Conservation (phyloP, 2,329 filamentous ascomycete genomes). For the Dactylellina sp. region DNA sequence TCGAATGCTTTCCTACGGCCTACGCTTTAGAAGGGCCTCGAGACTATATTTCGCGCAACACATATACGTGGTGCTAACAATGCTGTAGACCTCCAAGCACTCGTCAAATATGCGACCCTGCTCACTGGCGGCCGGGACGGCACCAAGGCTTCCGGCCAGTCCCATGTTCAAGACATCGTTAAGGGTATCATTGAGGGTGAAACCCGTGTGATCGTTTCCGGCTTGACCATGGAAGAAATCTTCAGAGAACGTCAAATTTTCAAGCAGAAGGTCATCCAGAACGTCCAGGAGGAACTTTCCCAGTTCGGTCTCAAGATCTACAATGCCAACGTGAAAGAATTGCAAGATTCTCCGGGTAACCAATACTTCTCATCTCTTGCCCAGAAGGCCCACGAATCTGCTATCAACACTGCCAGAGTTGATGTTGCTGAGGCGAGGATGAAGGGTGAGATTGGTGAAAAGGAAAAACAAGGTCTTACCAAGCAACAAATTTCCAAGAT, state of each 20-base stretch:
- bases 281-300: slow-evolving; percentile 81
- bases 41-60: background rate
- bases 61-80: slow-evolving; percentile 12
- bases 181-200: slow-evolving; percentile 92
- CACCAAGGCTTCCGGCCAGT: slow-evolving; percentile 66
- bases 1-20: too few species aligned
- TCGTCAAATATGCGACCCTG: slow-evolving; percentile 85
- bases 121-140: slow-evolving; percentile 71
- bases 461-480: slow-evolving; percentile 80
- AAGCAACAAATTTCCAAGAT: slow-evolving; percentile 91
- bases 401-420: slow-evolving; percentile 63
- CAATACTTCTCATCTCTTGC: slow-evolving; percentile 85
- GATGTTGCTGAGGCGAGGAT: slow-evolving; percentile 75
- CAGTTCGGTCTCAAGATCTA: slow-evolving; percentile 83
- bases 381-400: slow-evolving; percentile 69
- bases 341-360: slow-evolving; percentile 83
- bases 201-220: slow-evolving; percentile 82
- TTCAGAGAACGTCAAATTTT: slow-evolving; percentile 82
- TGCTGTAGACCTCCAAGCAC: slow-evolving; percentile 67
- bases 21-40: too few species aligned
- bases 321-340: slow-evolving; percentile 84
- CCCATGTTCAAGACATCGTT: slow-evolving; percentile 84
- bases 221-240: slow-evolving; percentile 94
- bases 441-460: slow-evolving; percentile 79
- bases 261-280: slow-evolving; percentile 78